Percentiles rank a stretch among this genome's conserved stretches.
phyloP scores from a whole-genome alignment of 768 basidiomycete genomes.

The Termitomyces sp. region DNA sequence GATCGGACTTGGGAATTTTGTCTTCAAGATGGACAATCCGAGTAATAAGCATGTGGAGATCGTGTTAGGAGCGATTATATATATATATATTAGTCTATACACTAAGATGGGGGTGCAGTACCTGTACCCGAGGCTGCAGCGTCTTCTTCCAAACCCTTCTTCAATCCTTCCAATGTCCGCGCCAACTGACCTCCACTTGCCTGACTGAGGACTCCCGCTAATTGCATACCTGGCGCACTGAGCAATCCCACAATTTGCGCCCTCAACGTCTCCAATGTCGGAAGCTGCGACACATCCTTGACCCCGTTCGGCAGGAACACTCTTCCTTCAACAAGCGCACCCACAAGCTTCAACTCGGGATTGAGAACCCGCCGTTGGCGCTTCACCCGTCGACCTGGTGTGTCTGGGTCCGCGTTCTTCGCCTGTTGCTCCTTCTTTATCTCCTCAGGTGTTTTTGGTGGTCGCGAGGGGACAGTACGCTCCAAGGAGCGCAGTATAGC shows the following conservation, averaged over 20 bases:
- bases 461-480: slow-evolving; percentile 61
- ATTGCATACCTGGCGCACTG: slow-evolving; percentile 69
- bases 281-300: slow-evolving; percentile 67
- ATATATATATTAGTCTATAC: slow-evolving; percentile 5
- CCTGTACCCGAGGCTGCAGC: slow-evolving; percentile 13
- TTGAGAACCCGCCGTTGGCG: slow-evolving; percentile 49
- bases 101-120: slow-evolving; percentile 16
- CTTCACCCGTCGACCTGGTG: slow-evolving; percentile 71
- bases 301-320: slow-evolving; percentile 62
- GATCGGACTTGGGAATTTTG: slow-evolving; percentile 92
- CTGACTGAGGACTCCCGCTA: slow-evolving; percentile 68
- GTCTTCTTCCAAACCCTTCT: slow-evolving; percentile 38
- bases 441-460: slow-evolving; percentile 50
- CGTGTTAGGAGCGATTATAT: slow-evolving; percentile 2
- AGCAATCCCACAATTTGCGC: slow-evolving; percentile 86
- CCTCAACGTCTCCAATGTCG: slow-evolving; percentile 72
- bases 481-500: slow-evolving; percentile 67
- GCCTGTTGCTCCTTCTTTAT: slow-evolving; percentile 47
- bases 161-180: slow-evolving; percentile 74
- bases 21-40: slow-evolving; percentile 28
- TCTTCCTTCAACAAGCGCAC: slow-evolving; percentile 76
- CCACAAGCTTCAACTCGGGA: slow-evolving; percentile 73
- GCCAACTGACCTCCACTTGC: slow-evolving; percentile 69
- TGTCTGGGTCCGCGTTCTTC: slow-evolving; percentile 62
- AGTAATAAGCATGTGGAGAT: slow-evolving; percentile 2